A percentile compares a stretch with the other conserved stretches of the same genome.
Conservation (phyloP, 345 rosid species). For the Clarkia xantiana region DNA sequence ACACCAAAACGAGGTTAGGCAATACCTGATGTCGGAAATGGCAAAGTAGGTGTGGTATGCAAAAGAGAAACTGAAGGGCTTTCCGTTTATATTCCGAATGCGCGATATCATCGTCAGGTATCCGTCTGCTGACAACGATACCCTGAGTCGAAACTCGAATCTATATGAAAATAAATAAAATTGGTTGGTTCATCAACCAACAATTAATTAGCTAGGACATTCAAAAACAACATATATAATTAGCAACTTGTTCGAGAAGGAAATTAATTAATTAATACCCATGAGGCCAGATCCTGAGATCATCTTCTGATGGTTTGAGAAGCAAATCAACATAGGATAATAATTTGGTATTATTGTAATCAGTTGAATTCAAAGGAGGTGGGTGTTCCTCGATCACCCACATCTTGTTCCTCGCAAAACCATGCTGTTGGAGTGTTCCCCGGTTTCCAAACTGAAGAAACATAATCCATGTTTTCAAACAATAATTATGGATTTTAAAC, state of each 20-base stretch:
- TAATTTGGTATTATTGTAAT: conserved; percentile 35
- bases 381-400: conserved; percentile 72
- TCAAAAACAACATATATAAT: no score
- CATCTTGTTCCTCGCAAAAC: conserved; percentile 80
- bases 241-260: neutral
- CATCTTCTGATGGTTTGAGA: conserved; percentile 73
- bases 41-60: conserved; percentile 80
- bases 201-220: neutral
- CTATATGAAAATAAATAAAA: conserved; percentile 17
- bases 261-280: conserved; percentile 22
- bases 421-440: conserved; percentile 76
- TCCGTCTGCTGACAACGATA: conserved; percentile 55
- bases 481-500: no score
- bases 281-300: conserved; percentile 77
- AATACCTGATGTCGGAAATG: conserved; percentile 78
- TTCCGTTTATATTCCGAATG: conserved; percentile 72
- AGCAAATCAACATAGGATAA: conserved; percentile 52
- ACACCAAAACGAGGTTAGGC: neutral
- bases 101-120: conserved; percentile 58
- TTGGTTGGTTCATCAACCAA: neutral
- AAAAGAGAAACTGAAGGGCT: conserved; percentile 70
- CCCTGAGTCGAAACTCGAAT: conserved; percentile 83
- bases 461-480: no score
- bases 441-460: conserved; percentile 56
- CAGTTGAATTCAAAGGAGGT: conserved; percentile 38